Base-by-base conservation (phyloP, 768 basidiomycete species). In the Leccinum subgranulosum region DNA sequence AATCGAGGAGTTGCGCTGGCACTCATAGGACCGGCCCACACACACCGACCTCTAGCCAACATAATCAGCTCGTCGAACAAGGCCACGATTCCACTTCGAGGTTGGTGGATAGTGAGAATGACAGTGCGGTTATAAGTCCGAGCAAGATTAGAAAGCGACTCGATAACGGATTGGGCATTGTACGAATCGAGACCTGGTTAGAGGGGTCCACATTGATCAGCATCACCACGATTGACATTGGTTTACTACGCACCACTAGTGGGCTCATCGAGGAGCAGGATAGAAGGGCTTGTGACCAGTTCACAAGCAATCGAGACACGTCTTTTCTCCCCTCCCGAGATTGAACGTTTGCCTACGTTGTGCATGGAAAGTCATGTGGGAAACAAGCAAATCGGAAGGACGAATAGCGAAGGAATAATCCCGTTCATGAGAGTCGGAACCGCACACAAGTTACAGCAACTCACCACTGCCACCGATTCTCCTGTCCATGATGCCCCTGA, bases 261-360 rank as follows among this genome's bases (percentile, higher is more conserved):
- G 7, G 97, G 97, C 67, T 99, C 97, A 66, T 99, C 97, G 54
- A 98, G 79, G 78, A 98, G 96, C 33, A 99, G 71, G 51, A 99
- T 94, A 0, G 93, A 95, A 14, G 97, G 97, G 46, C 91, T 93
- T 1, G 96, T 99, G 34, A 99, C 97, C 25, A 99, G 80, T 74
- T 99, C 97, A 69, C 97, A 99, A 41, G 97, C 97, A 62, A 99
- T 98, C 0, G 90, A 93, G 2, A 98, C 97, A 4, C 97, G 81
- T 33, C 97, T 84, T 75, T 98, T 98, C 78, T 99, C 97, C 15
- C 97, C 97, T 48, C 97, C 97, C 31, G 94, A 96, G 55, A 98
- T 98, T 12, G 92, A 92, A 11, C 97, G 82, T 58, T 83, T 84
- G 29, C 92, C 92, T 89, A 56, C n/a, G 52, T 29, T 28, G 46